Base-by-base conservation (phyloP, 176 grass and related monocot genomes). In the Alloteropsis semialata region DNA sequence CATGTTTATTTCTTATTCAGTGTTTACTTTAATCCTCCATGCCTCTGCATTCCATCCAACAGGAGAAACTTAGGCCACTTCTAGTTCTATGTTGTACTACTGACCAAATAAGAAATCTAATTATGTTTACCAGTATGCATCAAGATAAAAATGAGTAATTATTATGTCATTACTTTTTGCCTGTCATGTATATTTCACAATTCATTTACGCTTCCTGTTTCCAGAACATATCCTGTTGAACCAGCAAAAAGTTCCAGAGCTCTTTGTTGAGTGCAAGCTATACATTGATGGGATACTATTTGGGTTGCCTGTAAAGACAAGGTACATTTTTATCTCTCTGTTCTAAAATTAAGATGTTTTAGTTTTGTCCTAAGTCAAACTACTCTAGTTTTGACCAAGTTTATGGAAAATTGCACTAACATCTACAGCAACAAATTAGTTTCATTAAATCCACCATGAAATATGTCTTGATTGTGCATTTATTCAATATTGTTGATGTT, bases 231-330 rank as follows among this genome's bases (percentile, higher is more conserved):
- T 84, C 79, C 66, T 56, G 21, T 51, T 22, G 46, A 36, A 38
- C 29, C 76, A 82, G 14, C 87, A 69, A 29, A 82, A 55, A 79
- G 82, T 42, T 43, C 55, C 95, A 12, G 95, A 97, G 84, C 88
- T 97, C 10, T 88, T 94, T 65, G 95, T 97, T 28, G 90, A 97
- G 75, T 97, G 92, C 39, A 86, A 84, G 34, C 81, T 97, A 19
- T 92, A 89, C 30, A 91, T 97, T 33, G 90, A 94, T 58, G 95
- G 95, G 5, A 57, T 89, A n/a, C 92, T 85, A 30, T 97, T 97
- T 71, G 95, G 92, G 63, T 77, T 97, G 62, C 83, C 90, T 12
- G 82, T 93, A 22, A 89, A 73, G 30, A 97, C 95, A 65, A 94
- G 88, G 94, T 94, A 84, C 78, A 25, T n/a, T 39, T 22, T 57